A percentile compares a stretch with the other conserved stretches of the same genome.
These are phyloP conservation scores for Silene noctiflora DNA, from an alignment of 179 eudicot species.

Conservation along the genomic window DNA sequence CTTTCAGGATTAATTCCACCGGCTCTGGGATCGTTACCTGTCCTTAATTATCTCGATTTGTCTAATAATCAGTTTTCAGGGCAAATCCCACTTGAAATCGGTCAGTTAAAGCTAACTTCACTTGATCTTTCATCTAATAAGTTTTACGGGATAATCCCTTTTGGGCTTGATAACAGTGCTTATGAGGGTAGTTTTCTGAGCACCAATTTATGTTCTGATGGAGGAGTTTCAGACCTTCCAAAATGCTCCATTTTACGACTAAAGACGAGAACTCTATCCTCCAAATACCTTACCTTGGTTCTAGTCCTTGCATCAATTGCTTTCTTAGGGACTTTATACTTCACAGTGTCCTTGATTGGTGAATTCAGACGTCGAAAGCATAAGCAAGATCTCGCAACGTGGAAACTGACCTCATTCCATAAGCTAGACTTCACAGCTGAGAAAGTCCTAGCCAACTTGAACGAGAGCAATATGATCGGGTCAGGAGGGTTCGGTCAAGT, in stretches of 20 bases:
- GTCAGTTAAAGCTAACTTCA: slow-evolving; percentile 39
- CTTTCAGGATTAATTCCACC: slow-evolving; percentile 63
- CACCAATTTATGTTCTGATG: slow-evolving; percentile 53
- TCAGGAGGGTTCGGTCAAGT: slow-evolving; percentile 84
- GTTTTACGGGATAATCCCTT: slow-evolving; percentile 59
- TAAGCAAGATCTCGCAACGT: slow-evolving; percentile 28
- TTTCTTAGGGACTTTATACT: slow-evolving; percentile 27
- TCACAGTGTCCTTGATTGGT: slow-evolving; percentile 30
- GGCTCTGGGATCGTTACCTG: slow-evolving; percentile 45
- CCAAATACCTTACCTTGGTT: slow-evolving; percentile 42
- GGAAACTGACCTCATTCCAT: slow-evolving; percentile 76
- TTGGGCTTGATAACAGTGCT: slow-evolving; percentile 46
- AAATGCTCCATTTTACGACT: slow-evolving; percentile 29
- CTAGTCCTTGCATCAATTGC: slow-evolving; percentile 42
- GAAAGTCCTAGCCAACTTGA: slow-evolving; percentile 44
- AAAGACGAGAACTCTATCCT: slow-evolving; percentile 26
- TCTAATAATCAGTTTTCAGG: slow-evolving; percentile 62
- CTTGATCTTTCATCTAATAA: slow-evolving; percentile 68
- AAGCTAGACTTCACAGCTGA: slow-evolving; percentile 57
- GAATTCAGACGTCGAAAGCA: slow-evolving; percentile 43
- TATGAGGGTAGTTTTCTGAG: slow-evolving; percentile 54
- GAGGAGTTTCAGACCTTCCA: slow-evolving; percentile 31
- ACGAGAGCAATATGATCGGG: slow-evolving; percentile 60
- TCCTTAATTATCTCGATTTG: slow-evolving; percentile 50
- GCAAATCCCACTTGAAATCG: slow-evolving; percentile 53